Evolutionary conservation across 257 asterid species (phyloP).

Genomic region (Nicotiana paniculata): DNA sequence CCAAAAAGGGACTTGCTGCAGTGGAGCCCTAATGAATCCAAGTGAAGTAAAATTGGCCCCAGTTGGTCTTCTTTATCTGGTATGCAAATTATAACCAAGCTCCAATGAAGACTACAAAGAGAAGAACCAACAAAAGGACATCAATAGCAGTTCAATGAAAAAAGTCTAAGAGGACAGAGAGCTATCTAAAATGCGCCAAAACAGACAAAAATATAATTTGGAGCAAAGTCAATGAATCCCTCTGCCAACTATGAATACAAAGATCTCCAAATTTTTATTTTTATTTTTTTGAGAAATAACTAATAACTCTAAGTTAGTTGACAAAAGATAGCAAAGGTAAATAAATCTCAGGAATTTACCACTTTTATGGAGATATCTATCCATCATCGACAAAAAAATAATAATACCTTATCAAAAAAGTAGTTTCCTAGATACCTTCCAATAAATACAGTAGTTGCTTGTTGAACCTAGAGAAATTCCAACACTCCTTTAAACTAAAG

Average conservation of each 20-base stretch:
- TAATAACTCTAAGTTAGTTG: not conserved
- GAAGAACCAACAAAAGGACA: conserved; percentile 10
- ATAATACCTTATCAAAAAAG: not conserved
- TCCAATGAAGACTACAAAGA: conserved; percentile 77
- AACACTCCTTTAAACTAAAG: not conserved
- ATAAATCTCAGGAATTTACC: not conserved
- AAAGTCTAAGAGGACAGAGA: not conserved
- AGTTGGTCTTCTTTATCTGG: conserved; percentile 69
- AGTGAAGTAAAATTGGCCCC: conserved; percentile 71
- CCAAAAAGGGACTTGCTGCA: conserved; percentile 46
- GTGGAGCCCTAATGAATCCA: conserved; percentile 86
- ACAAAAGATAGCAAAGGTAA: not conserved
- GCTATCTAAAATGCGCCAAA: not conserved
- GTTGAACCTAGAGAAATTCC: not conserved
- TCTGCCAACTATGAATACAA: not conserved
- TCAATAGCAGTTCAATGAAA: not conserved
- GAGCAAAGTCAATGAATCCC: not conserved
- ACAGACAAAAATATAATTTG: not conserved
- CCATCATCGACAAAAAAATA: not conserved
- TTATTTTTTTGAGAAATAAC: not conserved
- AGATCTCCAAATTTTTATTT: not conserved
- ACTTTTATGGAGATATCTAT: not conserved
- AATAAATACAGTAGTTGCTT: not conserved
- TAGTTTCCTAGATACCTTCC: not conserved
- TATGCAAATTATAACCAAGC: conserved; percentile 83